Conservation (phyloP, 2,329 filamentous ascomycete species). For the Volutella citrinella region DNA sequence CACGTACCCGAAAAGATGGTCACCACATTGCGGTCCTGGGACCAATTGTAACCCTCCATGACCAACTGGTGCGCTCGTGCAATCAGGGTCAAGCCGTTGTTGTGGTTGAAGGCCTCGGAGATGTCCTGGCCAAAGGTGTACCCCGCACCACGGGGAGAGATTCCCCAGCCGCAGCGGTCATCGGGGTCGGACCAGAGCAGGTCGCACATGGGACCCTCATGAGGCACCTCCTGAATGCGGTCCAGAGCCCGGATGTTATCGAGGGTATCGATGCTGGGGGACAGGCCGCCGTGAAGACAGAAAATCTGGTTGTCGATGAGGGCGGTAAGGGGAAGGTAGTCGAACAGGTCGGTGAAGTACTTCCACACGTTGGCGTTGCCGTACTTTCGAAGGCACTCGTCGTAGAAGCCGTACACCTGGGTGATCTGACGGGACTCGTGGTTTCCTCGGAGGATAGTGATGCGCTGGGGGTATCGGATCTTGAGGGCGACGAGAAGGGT, state of each 20-base stretch:
- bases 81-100: constrained; percentile 94
- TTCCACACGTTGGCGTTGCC: constrained; percentile 99
- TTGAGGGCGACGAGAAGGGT: constrained; percentile 95
- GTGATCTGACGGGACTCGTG: constrained; percentile 99
- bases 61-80: constrained; percentile 96
- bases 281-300: constrained; percentile 94
- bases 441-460: constrained; percentile 97
- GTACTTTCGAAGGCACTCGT: constrained; percentile 98
- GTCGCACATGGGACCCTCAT: constrained; percentile 98
- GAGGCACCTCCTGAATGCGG: constrained; percentile 96
- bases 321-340: constrained; percentile 94
- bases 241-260: constrained; percentile 95
- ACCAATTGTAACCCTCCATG: constrained; percentile 99
- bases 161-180: constrained; percentile 93
- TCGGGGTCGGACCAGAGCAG: constrained; percentile 97
- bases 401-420: constrained; percentile 98
- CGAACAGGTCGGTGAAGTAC: constrained; percentile 97
- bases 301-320: constrained; percentile 99
- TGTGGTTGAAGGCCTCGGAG: constrained; percentile 98
- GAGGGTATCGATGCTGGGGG: constrained; percentile 91
- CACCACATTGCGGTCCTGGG: constrained; percentile 95
- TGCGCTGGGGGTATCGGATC: constrained; percentile 95
- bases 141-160: constrained; percentile 88
- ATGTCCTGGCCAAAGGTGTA: constrained; percentile 98
- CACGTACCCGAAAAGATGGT: constrained; percentile 90